Percentiles rank a stretch among this genome's conserved stretches.
Conservation (phyloP, 768 basidiomycete species). For the Mrakia hoshinonis region DNA sequence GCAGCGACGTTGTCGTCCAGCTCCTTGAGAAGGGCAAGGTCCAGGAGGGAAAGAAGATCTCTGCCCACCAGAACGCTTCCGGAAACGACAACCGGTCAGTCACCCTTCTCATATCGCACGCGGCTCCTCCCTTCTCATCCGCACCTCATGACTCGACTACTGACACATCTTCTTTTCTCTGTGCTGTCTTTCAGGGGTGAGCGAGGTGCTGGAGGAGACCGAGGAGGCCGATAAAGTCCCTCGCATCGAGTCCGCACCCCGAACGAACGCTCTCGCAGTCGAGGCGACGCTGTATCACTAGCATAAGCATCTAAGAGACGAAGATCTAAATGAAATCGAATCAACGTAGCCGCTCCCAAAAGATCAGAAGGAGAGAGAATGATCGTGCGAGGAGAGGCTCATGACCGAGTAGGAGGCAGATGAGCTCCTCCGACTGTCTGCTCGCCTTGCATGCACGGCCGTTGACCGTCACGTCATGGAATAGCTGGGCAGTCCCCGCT, state of each 20-base stretch:
- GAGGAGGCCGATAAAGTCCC: neutral
- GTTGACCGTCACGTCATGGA: too few relatives aligned
- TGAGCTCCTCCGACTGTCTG: too few relatives aligned
- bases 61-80: neutral
- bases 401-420: too few relatives aligned
- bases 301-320: neutral
- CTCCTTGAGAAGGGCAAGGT: conserved; percentile 26
- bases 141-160: neutral
- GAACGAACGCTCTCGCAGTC: too few relatives aligned
- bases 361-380: too few relatives aligned
- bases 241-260: neutral
- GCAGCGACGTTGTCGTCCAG: conserved; percentile 15
- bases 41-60: conserved; percentile 28
- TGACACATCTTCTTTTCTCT: neutral
- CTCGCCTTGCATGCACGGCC: too few relatives aligned
- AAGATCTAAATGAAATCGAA: neutral
- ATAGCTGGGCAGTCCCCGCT: too few relatives aligned
- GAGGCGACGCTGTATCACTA: conserved; percentile 2
- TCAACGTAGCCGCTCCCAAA: neutral
- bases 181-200: neutral
- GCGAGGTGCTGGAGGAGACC: neutral
- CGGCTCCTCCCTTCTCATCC: neutral
- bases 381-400: too few relatives aligned
- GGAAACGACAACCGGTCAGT: conserved; percentile 11
- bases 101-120: neutral